These are phyloP conservation scores for Claviceps paspali DNA, from an alignment of 2,329 filamentous ascomycete genomes.

Conservation along the genomic window DNA sequence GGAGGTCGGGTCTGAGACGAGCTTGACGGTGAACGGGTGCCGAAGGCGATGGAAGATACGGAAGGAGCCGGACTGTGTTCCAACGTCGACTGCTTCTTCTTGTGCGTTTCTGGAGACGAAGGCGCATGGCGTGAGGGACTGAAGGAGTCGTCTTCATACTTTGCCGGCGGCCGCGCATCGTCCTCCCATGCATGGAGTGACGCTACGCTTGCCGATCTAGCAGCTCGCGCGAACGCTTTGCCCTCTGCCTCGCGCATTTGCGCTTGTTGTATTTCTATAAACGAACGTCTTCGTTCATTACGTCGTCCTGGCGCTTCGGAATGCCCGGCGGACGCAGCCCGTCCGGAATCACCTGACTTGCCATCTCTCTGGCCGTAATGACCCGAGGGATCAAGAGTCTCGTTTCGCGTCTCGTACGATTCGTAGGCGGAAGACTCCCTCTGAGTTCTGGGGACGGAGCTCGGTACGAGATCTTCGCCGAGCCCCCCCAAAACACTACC, in stretches of 20 bases:
- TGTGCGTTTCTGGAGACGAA: constrained; percentile 16
- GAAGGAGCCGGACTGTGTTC: constrained; percentile 28
- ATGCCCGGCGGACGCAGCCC: constrained; percentile 23
- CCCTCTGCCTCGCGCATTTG: constrained; percentile 48
- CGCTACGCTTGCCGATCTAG: constrained; percentile 18
- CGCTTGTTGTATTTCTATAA: constrained; percentile 42
- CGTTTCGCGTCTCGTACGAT: constrained; percentile 7
- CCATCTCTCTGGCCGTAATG: neutral
- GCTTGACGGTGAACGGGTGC: constrained; percentile 13
- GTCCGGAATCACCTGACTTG: constrained; percentile 18
- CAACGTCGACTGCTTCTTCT: constrained; percentile 10
- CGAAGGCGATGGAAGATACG: constrained; percentile 18
- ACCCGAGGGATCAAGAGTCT: neutral
- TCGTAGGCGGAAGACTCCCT: constrained; percentile 29
- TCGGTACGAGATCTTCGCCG: constrained; percentile 35
- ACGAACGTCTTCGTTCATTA: constrained; percentile 40
- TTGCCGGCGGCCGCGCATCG: constrained; percentile 8
- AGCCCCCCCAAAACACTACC: constrained; percentile 3
- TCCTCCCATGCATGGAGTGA: constrained; percentile 20
- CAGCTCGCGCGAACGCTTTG: constrained; percentile 39
- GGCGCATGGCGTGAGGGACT: constrained; percentile 11
- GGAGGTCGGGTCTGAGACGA: constrained; percentile 7
- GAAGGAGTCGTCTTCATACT: constrained; percentile 12
- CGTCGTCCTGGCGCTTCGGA: constrained; percentile 25
- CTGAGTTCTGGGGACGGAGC: constrained; percentile 39